Base-by-base conservation (phyloP, 108 stramenopile species). In the Fragilaria crotonensis region DNA sequence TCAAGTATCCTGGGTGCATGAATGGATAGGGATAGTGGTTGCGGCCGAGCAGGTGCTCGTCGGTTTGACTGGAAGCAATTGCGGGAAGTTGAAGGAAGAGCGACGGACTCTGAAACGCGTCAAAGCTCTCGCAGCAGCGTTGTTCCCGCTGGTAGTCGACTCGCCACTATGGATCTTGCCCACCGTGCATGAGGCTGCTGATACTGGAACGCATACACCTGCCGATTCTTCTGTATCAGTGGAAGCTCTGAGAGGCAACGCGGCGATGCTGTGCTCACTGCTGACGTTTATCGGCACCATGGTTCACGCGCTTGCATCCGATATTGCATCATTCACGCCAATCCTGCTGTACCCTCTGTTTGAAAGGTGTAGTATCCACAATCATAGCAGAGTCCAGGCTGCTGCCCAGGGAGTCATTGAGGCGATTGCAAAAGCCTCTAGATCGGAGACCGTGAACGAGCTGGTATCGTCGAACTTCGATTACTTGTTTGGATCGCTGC, bases 381-480 rank as follows among this genome's bases (percentile, higher is more conserved):
- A 77, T 47, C 72, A 73, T 62, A 52, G 59, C 27, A 46, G 53
- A 4, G 76, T 77, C 4, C 76, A 70, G 36, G 48, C 33, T 45
- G 31, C 52, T 9, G 63, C 76, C 5, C 27, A 63, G 23, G 25
- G 14, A 28, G 59, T 52, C 17, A 57, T 77, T 48, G 50, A 25
- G 27, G 33, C 44, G 23, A 50, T 77, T 22, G 57, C 76, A 27
- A 19, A 44, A 4, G 33, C 59, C 11, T 11, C 54, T 27, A 68
- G 59, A 19, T 50, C 32, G 27, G 25, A 22, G 22, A 53, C 63
- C 20, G 51, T 73, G 26, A 45, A 55, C 19, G 57, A 54, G 5
- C 55, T 77, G 41, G 14, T 77, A 2, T 46, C 52, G 18, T 21
- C 47, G 18, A 77, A 77, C 52, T 73, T 77, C 30, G 76, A 77